Conservation (phyloP, 768 basidiomycete species). For the Tricholoma matsutake region DNA sequence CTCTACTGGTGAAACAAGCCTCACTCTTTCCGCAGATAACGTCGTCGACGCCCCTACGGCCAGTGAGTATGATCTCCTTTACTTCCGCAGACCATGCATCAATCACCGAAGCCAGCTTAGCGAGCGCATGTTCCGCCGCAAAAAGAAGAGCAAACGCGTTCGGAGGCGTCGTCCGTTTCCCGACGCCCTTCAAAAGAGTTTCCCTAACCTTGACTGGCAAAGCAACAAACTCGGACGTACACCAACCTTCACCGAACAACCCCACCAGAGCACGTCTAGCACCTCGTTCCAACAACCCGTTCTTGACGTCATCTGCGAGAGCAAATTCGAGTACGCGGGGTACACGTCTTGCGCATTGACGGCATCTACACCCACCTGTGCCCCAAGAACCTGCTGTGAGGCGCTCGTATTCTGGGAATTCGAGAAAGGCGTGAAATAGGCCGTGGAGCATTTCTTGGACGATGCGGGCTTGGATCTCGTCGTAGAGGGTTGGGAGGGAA, state of each 20-base stretch:
- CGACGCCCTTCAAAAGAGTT: slow-evolving; percentile 67
- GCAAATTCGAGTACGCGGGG: slow-evolving; percentile 86
- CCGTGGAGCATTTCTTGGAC: slow-evolving; percentile 89
- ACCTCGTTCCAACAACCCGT: slow-evolving; percentile 64
- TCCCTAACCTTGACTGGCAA: slow-evolving; percentile 66
- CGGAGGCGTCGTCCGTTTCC: slow-evolving; percentile 59
- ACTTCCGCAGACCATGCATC: slow-evolving; percentile 72
- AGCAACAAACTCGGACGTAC: slow-evolving; percentile 72
- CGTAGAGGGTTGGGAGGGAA: slow-evolving; percentile 63
- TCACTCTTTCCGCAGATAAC: slow-evolving; percentile 58
- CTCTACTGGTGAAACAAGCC: slow-evolving; percentile 60
- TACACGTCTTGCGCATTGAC: slow-evolving; percentile 76
- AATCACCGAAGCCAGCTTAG: slow-evolving; percentile 51
- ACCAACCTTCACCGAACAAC: slow-evolving; percentile 89
- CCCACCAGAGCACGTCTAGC: slow-evolving; percentile 75
- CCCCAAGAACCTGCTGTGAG: slow-evolving; percentile 79
- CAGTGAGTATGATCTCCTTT: slow-evolving; percentile 62
- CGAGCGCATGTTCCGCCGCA: slow-evolving; percentile 58
- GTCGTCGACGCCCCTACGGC: slow-evolving; percentile 61
- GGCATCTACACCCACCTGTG: slow-evolving; percentile 78
- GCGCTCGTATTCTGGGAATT: slow-evolving; percentile 75
- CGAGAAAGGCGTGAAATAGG: slow-evolving; percentile 79
- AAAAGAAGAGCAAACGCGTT: slow-evolving; percentile 72
- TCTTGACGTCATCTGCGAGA: slow-evolving; percentile 70
- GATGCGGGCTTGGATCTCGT: slow-evolving; percentile 81